Evolutionary conservation across 495 filamentous ascomycete genomes (phyloP), one percentile per base, ranked within the genome.

Genomic region (Aspergillus steynii): DNA sequence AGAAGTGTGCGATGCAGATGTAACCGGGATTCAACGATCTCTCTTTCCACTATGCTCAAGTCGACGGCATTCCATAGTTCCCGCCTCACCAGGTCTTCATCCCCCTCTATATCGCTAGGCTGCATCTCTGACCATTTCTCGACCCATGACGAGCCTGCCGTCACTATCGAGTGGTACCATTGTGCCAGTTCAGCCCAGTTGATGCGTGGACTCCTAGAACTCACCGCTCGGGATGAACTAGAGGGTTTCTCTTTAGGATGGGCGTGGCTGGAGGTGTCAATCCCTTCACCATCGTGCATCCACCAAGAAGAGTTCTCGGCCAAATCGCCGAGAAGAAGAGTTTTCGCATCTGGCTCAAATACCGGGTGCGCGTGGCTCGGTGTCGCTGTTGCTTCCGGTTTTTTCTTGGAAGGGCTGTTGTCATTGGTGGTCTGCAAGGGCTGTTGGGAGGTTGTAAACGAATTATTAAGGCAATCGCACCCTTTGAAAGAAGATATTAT

Each of bases 221-320:
- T 87, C n/a, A 91, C 83, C 29, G 72, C 69, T 31, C 73, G 71
- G 58, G 71, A 66, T 25, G 61, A 64, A 46, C 61, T 65, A 0
- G 65, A 52, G 20, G 48, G 32, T 51, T 67, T 74, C 7, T 75
- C 73, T 61, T 68, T 73, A 0, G 66, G 29, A 56, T 63, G 64
- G 1, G 64, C 37, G 55, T 67, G 68, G 49, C 65, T 63, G 9
- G 65, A 60, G 3, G 68, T 65, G 49, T 69, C 69, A 7, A 60
- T 56, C 50, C 71, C 65, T 10, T 75, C 70, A 60, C 70, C 67
- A 59, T 83, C 79, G 26, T 86, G 88, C 55, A 85, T 89, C 90
- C 90, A 95, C 91, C 90, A 95, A 14, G 83, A 83, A 2, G 91
- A 91, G 68, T 94, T 95, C 70, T 95, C 90, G 0, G 88, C 88